Conservation (phyloP, 768 basidiomycete species). For the Pleurotus tuber-regium region DNA sequence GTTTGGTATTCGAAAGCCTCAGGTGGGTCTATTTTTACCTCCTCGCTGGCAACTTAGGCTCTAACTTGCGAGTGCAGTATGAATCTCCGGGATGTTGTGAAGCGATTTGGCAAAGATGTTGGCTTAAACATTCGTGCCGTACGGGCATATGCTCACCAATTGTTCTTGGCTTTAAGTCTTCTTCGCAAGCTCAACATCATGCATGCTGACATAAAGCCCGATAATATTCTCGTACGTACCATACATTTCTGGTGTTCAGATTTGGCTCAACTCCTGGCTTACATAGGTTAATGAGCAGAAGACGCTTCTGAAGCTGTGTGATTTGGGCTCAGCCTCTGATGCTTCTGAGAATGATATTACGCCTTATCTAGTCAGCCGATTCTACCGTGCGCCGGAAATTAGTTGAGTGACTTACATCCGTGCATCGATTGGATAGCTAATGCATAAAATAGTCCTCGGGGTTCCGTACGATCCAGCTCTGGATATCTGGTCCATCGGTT, state of each 20-base stretch:
- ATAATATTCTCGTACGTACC: conserved; percentile 87
- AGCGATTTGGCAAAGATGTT: conserved; percentile 97
- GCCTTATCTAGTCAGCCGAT: conserved; percentile 95
- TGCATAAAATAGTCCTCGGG: conserved; percentile 69
- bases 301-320: conserved; percentile 90
- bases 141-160: conserved; percentile 97
- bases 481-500: conserved; percentile 97
- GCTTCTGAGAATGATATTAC: conserved; percentile 95
- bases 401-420: conserved; percentile 51
- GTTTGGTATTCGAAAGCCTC: conserved; percentile 91
- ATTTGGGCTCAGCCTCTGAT: conserved; percentile 96
- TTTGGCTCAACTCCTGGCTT: not conserved
- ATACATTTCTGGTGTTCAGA: conserved; percentile 3
- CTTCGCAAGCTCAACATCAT: conserved; percentile 90
- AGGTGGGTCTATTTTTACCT: conserved; percentile 58
- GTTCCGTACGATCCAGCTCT: conserved; percentile 92
- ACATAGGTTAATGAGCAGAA: conserved; percentile 95
- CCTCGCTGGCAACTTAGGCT: not conserved
- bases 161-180: conserved; percentile 84
- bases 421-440: conserved; percentile 14
- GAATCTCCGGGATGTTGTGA: conserved; percentile 97
- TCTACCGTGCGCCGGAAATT: conserved; percentile 98
- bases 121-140: conserved; percentile 95
- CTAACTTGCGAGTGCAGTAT: conserved; percentile 51
- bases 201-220: conserved; percentile 99